Evolutionary conservation across 345 rosid genomes (phyloP).

Genomic region (Dovyalis caffra): DNA sequence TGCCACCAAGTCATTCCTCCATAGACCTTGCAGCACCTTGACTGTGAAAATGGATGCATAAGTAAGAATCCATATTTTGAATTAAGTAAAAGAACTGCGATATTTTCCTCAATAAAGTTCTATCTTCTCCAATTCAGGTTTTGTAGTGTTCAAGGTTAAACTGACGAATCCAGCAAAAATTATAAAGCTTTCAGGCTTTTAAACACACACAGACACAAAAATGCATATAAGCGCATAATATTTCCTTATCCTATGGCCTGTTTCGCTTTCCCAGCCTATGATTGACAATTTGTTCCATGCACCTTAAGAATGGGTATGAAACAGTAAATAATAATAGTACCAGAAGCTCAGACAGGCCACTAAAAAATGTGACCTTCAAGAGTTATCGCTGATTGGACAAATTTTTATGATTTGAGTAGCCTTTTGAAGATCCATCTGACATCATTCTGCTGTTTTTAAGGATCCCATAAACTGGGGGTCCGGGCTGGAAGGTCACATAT

Average conservation of each 20-base stretch:
- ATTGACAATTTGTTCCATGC: background rate
- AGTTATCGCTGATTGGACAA: background rate
- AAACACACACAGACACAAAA: background rate
- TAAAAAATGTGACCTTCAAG: background rate
- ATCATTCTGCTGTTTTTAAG: background rate
- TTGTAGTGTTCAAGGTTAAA: background rate
- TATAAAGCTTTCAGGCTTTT: background rate
- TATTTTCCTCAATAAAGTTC: background rate
- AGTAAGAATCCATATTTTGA: background rate
- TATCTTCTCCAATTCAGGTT: background rate
- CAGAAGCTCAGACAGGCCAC: background rate
- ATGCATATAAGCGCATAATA: background rate
- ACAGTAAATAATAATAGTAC: background rate
- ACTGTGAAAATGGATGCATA: conserved; percentile 43
- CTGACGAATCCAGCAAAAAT: background rate
- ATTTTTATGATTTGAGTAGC: background rate
- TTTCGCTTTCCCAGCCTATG: background rate
- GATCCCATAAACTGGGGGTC: background rate
- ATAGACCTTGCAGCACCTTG: conserved; percentile 70
- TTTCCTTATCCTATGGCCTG: background rate
- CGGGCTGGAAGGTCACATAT: background rate
- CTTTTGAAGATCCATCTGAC: background rate
- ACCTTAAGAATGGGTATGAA: background rate
- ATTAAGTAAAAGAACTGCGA: background rate
- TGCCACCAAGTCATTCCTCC: conserved; percentile 91